Conservation (phyloP, 2,329 filamentous ascomycete genomes). For the Pseudogymnoascus sp. region DNA sequence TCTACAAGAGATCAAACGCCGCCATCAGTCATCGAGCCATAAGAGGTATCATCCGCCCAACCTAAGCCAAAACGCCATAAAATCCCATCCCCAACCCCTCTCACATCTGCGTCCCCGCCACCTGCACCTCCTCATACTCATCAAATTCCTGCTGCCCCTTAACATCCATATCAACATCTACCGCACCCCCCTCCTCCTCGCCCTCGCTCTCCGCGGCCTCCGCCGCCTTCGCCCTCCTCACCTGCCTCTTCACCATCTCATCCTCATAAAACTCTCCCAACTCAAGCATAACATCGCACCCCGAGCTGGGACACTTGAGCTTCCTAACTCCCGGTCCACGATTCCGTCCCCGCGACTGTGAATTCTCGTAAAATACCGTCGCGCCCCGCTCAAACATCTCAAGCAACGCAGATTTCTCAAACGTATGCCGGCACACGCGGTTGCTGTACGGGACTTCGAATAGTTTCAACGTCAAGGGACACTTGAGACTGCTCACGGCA, state of each 20-base stretch:
- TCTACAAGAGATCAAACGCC: neutral
- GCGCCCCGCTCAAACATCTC: constrained; percentile 32
- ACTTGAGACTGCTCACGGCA: constrained; percentile 57
- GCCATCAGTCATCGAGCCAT: neutral
- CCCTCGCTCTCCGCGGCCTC: constrained; percentile 38
- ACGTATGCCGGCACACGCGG: constrained; percentile 61
- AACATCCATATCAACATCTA: neutral
- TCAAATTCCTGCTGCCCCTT: neutral
- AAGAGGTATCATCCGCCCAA: neutral
- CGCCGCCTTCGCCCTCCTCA: constrained; percentile 44
- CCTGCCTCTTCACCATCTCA: constrained; percentile 46
- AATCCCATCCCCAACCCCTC: neutral
- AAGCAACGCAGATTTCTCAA: constrained; percentile 57
- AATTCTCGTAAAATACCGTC: constrained; percentile 7
- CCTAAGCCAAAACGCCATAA: neutral
- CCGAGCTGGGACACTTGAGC: constrained; percentile 55
- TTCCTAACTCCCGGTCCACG: constrained; percentile 16
- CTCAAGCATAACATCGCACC: constrained; percentile 50
- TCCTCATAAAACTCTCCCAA: constrained; percentile 48
- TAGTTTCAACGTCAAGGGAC: constrained; percentile 56
- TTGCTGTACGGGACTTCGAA: constrained; percentile 62
- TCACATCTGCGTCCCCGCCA: neutral
- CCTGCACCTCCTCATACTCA: neutral
- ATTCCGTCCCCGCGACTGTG: constrained; percentile 5
- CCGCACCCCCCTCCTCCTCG: constrained; percentile 23